Conservation (phyloP, 106 monocot genomes). For the Alisma plantagoaquatica region DNA sequence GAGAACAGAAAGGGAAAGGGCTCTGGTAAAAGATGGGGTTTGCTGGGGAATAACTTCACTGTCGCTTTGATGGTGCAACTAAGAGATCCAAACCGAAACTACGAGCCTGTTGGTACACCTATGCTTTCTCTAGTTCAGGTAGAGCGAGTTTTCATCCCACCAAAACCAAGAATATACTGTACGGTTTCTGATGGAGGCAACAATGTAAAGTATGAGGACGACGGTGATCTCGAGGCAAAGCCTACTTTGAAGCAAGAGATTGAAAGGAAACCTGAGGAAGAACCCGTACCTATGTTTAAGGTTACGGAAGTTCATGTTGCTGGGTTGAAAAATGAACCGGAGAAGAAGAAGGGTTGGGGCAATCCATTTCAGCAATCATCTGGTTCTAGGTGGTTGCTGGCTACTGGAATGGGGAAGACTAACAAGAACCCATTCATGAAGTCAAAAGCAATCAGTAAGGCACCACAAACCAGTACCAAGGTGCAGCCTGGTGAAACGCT, state of each 20-base stretch:
- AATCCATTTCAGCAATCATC: constrained; percentile 50
- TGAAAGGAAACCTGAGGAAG: constrained; percentile 41
- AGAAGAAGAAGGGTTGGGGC: constrained; percentile 65
- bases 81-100: constrained; percentile 86
- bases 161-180: constrained; percentile 71
- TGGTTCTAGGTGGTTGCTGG: constrained; percentile 93
- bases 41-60: constrained; percentile 90
- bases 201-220: constrained; percentile 34
- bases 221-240: constrained; percentile 36
- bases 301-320: constrained; percentile 91
- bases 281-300: constrained; percentile 39
- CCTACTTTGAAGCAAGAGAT: constrained; percentile 25
- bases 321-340: constrained; percentile 71
- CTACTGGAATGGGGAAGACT: constrained; percentile 87
- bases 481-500: constrained; percentile 67
- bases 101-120: constrained; percentile 89
- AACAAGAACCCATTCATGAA: constrained; percentile 89
- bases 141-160: constrained; percentile 83
- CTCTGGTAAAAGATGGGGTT: constrained; percentile 72
- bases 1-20: constrained; percentile 47
- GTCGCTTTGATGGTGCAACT: constrained; percentile 98
- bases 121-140: constrained; percentile 98
- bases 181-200: constrained; percentile 49
- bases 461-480: constrained; percentile 29
- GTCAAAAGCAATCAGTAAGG: constrained; percentile 38